Percentiles rank a stretch among this genome's conserved stretches.
These are phyloP conservation scores for Backusella australiensis DNA, from an alignment of 192 early-diverging fungal species.

Conservation along the genomic window DNA sequence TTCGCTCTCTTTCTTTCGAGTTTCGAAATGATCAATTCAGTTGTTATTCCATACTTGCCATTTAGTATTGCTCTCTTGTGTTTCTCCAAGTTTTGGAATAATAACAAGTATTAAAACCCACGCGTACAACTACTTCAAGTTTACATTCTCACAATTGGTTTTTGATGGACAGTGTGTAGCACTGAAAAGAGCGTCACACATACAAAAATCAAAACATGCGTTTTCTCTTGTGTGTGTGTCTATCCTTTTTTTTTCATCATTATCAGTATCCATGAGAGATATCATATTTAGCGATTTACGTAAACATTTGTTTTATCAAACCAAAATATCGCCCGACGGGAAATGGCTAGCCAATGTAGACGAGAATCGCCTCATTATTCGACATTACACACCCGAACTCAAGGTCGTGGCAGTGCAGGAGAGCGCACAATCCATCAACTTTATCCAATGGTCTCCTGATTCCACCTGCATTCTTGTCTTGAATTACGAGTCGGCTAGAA, in stretches of 20 bases:
- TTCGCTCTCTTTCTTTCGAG: too few relatives aligned
- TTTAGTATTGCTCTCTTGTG: neutral
- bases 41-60: neutral
- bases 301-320: constrained; percentile 58
- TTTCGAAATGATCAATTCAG: too few relatives aligned
- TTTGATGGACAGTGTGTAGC: neutral
- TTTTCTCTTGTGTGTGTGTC: neutral
- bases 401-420: constrained; percentile 60
- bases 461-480: constrained; percentile 57
- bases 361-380: constrained; percentile 63
- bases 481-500: constrained; percentile 39
- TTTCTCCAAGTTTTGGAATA: neutral
- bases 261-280: neutral
- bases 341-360: constrained; percentile 71
- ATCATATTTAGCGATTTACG: constrained; percentile 34
- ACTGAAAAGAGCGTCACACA: neutral
- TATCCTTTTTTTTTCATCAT: neutral
- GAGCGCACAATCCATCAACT: constrained; percentile 45
- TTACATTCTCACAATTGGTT: neutral
- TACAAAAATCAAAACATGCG: neutral
- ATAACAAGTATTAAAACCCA: neutral
- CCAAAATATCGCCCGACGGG: constrained; percentile 59
- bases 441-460: constrained; percentile 66
- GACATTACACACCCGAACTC: constrained; percentile 57
- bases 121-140: neutral